Conservation (phyloP, 768 basidiomycete genomes). For the Chalciporus piperatus region DNA sequence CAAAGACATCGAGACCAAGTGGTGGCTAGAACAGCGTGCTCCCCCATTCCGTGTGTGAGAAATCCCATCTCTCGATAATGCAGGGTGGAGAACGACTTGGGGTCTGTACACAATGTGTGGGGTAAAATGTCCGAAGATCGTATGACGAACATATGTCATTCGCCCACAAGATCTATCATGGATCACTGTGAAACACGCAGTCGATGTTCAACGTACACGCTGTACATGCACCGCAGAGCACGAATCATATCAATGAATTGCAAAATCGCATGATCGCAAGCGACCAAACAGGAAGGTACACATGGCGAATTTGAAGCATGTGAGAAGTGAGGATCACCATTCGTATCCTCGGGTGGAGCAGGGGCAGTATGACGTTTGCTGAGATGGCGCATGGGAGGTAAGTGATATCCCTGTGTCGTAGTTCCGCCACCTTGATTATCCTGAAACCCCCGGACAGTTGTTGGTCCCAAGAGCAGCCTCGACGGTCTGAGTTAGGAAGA, state of each 20-base stretch:
- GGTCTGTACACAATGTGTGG: constrained; percentile 8
- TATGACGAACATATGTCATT: neutral
- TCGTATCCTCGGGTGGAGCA: constrained; percentile 10
- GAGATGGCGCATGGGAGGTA: constrained; percentile 5
- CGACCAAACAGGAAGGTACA: neutral
- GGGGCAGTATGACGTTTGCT: constrained; percentile 13
- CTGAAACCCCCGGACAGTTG: neutral
- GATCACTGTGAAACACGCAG: constrained; percentile 1
- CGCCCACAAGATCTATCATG: neutral
- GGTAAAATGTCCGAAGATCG: constrained; percentile 16
- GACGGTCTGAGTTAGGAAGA: neutral
- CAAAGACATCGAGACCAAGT: neutral
- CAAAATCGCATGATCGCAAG: constrained; percentile 14
- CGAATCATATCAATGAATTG: constrained; percentile 13
- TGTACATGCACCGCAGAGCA: constrained; percentile 7
- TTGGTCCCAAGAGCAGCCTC: neutral
- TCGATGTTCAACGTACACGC: constrained; percentile 1
- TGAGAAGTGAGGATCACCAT: constrained; percentile 13
- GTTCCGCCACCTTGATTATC: neutral
- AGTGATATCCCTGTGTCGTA: neutral
- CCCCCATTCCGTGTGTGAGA: neutral
- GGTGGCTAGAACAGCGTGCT: constrained; percentile 2
- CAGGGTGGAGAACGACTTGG: neutral
- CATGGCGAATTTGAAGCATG: constrained; percentile 6
- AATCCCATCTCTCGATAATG: neutral